These are phyloP conservation scores for Scheffersomyces segobiensis DNA, from an alignment of 1,139 yeast species.

Conservation along the genomic window DNA sequence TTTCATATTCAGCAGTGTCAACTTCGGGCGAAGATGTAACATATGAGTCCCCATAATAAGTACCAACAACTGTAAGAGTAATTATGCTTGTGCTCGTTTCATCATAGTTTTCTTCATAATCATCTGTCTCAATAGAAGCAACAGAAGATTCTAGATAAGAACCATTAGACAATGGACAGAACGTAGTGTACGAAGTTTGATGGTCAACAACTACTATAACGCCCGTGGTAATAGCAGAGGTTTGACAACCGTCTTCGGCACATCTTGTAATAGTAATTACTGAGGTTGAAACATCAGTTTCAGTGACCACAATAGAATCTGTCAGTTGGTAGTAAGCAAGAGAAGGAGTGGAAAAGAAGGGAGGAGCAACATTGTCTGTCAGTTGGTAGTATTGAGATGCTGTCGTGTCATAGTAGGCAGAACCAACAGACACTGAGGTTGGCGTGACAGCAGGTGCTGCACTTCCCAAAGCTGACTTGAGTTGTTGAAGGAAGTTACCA, in stretches of 20 bases:
- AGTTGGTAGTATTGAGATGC: neutral
- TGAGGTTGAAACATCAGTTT: slow-evolving; percentile 25
- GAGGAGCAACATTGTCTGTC: neutral
- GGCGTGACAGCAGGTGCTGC: neutral
- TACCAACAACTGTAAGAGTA: neutral
- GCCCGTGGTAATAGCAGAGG: slow-evolving; percentile 36
- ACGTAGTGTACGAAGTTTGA: slow-evolving; percentile 7
- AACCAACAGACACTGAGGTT: neutral
- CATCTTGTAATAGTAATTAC: slow-evolving; percentile 33
- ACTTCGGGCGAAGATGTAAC: neutral
- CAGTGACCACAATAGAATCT: slow-evolving; percentile 5
- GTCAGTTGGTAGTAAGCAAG: neutral
- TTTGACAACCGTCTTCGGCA: slow-evolving; percentile 28
- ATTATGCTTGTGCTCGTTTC: neutral
- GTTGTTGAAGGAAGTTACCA: slow-evolving; percentile 15
- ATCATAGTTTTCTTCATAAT: neutral
- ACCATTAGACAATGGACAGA: slow-evolving; percentile 5
- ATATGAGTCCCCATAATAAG: neutral
- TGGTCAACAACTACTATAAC: slow-evolving; percentile 33
- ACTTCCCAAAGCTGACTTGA: neutral
- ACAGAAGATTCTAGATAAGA: neutral
- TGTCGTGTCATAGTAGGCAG: neutral
- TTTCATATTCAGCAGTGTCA: neutral
- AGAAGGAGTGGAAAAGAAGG: neutral
- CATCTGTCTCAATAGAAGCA: neutral